Evolutionary conservation across 2,329 filamentous ascomycete genomes (phyloP).

Genomic region (Coniochaeta sp.): DNA sequence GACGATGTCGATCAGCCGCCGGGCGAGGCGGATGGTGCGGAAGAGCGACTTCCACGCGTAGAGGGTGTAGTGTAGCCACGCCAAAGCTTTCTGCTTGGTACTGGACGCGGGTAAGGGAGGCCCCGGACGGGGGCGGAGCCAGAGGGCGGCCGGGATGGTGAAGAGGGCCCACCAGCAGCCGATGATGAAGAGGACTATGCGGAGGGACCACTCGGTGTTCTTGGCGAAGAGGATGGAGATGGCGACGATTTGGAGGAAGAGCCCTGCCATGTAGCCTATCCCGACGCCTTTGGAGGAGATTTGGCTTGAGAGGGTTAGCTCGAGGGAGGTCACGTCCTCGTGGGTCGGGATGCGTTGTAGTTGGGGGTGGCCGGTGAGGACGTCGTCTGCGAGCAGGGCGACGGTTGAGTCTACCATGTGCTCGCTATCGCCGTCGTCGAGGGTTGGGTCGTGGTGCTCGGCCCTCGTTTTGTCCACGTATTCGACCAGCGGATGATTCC

Average conservation of each 20-base stretch:
- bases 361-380: conserved; percentile 20
- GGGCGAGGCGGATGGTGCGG: conserved; percentile 69
- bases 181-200: conserved; percentile 79
- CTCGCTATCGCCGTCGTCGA: conserved; percentile 20
- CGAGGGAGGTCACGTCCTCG: conserved; percentile 50
- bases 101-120: conserved; percentile 57
- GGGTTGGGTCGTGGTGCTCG: conserved; percentile 22
- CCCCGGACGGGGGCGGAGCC: conserved; percentile 81
- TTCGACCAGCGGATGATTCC: conserved; percentile 62
- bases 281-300: conserved; percentile 92
- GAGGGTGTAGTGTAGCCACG: conserved; percentile 64
- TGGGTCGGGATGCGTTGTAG: conserved; percentile 33
- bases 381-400: conserved; percentile 34
- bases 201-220: conserved; percentile 77
- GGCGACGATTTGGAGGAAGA: conserved; percentile 75
- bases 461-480: conserved; percentile 18
- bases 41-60: conserved; percentile 86
- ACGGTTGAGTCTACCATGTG: conserved; percentile 35
- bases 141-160: conserved; percentile 79
- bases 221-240: conserved; percentile 68
- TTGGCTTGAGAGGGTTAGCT: conserved; percentile 76
- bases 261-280: conserved; percentile 82
- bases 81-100: conserved; percentile 28
- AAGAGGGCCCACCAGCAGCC: conserved; percentile 92
- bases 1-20: conserved; percentile 64